Evolutionary conservation across 2,329 filamentous ascomycete genomes (phyloP), one percentile per base, ranked within the genome.

Genomic region (Penicillium sp.): DNA sequence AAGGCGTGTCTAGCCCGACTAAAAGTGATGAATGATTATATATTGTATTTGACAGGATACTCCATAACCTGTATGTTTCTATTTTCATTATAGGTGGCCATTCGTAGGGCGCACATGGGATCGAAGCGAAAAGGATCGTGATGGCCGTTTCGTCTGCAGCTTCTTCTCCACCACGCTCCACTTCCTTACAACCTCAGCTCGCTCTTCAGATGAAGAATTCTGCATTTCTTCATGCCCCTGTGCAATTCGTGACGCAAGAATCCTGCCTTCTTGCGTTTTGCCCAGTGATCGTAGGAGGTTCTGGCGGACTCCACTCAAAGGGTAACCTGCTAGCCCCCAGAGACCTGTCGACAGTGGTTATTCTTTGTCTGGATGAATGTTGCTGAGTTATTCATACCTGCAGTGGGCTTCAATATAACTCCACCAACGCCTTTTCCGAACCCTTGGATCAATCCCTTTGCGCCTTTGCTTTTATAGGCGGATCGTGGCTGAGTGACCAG

Each of bases 401-500:
- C 85, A 34, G 82, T 78, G 20, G 86, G 84, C 58, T 94, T 94
- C 11, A 90, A 65, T 1, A 92, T 72, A 1, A 93, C 61, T 1
- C 89, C 89, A 7, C 85, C 85, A 28, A 94, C 75, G 0, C 89
- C 88, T 57, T 86, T 92, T 1, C 82, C 87, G 26, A 94, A 72
- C 0, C 85, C 85, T 60, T 89, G 90, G 8, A 88, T 57, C n/a
- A 89, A 72, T 1, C 88, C 89, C 7, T 71, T 71, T 0, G 69
- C 62, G 1, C 80, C 80, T 48, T 79, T 76, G 44, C 84, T 77
- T 54, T 75, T 76, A 2, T 77, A 80, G 9, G 80, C 87, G 44
- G 75, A 76, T 6, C 82, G 63, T 0, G 88, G 88, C 48, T 93
- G 87, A 0, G 79, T 92, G 7, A 92, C 75, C 2, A 95, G 68